Percentiles rank a stretch among this genome's conserved stretches.
Conservation (phyloP, 257 asterid species). For the Scutellaria minor region DNA sequence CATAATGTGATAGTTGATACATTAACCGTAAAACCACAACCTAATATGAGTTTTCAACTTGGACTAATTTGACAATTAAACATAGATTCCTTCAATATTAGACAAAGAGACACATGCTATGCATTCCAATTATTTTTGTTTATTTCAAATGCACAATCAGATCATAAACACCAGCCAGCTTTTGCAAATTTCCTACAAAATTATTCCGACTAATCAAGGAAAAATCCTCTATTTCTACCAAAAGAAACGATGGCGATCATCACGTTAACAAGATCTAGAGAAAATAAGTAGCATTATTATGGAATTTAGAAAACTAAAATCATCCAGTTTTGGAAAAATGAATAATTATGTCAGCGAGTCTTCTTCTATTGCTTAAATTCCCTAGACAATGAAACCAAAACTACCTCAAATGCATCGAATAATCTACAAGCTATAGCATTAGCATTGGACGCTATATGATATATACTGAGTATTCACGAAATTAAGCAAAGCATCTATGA, state of each 20-base stretch:
- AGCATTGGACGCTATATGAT: constrained; percentile 6
- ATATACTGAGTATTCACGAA: constrained; percentile 2
- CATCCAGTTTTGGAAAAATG: background rate
- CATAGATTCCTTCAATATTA: background rate
- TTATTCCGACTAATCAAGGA: background rate
- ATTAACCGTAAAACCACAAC: background rate
- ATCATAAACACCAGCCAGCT: background rate
- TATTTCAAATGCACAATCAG: background rate
- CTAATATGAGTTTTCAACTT: background rate
- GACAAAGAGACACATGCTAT: background rate
- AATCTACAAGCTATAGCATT: constrained; percentile 11
- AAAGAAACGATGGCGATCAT: background rate
- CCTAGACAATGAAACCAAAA: background rate
- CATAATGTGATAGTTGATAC: background rate
- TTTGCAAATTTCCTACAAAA: background rate
- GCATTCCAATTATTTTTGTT: background rate
- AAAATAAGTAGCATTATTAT: background rate
- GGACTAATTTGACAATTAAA: background rate
- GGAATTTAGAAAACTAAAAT: background rate
- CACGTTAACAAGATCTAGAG: background rate
- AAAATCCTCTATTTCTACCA: background rate
- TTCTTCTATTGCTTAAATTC: background rate
- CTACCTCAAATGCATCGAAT: background rate
- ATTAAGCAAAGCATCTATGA: background rate
- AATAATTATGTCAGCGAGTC: background rate